These are phyloP conservation scores for Eimeria nieschulzi DNA, from an alignment of 169 alveolate species.

Conservation along the genomic window DNA sequence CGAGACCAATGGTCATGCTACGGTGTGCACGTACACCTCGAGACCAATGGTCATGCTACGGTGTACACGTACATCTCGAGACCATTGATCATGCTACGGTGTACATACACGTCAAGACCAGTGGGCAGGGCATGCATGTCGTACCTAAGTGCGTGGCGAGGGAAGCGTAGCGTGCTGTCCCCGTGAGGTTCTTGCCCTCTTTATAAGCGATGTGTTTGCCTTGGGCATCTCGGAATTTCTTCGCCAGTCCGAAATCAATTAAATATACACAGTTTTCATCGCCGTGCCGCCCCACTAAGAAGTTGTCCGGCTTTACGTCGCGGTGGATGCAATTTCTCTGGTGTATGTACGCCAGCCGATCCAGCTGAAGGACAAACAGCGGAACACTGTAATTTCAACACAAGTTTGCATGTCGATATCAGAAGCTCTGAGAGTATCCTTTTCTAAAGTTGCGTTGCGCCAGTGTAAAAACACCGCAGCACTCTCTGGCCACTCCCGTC, in stretches of 20 bases:
- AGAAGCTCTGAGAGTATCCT: no score
- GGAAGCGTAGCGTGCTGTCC: constrained; percentile 97
- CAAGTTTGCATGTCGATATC: no score
- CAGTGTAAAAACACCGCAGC: no score
- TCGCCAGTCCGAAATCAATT: constrained; percentile 96
- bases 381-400: no score
- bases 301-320: constrained; percentile 93
- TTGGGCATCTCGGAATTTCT: constrained; percentile 92
- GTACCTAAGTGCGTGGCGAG: constrained; percentile 97
- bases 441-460: no score
- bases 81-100: not conserved
- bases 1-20: no score
- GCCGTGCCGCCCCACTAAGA: constrained; percentile 85
- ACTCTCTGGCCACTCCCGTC: no score
- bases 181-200: constrained; percentile 96
- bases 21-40: not conserved
- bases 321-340: constrained; percentile 87
- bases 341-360: constrained; percentile 82
- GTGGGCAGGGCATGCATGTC: not conserved
- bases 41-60: no score
- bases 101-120: not conserved
- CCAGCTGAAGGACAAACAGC: constrained; percentile 49
- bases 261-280: constrained; percentile 86
- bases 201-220: constrained; percentile 96
- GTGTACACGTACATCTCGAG: not conserved